Conservation (phyloP, 495 filamentous ascomycete genomes). For the Sporormia fimetaria region DNA sequence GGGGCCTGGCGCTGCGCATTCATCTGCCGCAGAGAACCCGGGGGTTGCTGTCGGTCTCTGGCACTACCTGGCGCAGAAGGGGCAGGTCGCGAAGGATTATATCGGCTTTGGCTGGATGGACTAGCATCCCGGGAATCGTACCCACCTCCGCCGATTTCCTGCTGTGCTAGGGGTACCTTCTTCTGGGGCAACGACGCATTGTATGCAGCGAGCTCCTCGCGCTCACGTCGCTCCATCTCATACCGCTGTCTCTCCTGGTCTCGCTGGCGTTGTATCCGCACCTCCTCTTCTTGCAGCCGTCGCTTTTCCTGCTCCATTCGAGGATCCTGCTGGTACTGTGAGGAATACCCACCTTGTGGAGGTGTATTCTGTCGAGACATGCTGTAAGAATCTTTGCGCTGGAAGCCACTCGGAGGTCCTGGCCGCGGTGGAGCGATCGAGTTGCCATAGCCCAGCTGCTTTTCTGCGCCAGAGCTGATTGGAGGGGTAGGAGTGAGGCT, state of each 20-base stretch:
- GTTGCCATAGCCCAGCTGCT: conserved; percentile 58
- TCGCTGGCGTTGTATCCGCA: conserved; percentile 38
- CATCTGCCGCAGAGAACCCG: conserved; percentile 37
- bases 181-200: conserved; percentile 76
- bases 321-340: conserved; percentile 24
- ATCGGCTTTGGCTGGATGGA: conserved; percentile 41
- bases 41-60: conserved; percentile 35
- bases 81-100: conserved; percentile 67
- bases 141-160: conserved; percentile 56
- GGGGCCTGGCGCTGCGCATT: conserved; percentile 49
- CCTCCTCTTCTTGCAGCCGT: conserved; percentile 40
- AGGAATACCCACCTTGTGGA: conserved; percentile 9
- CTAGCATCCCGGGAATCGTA: conserved; percentile 34
- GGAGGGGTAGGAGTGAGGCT: conserved; percentile 59
- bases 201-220: conserved; percentile 68
- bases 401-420: conserved; percentile 43
- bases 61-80: conserved; percentile 47
- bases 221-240: conserved; percentile 46
- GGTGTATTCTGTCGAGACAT: conserved; percentile 23
- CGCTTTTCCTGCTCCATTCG: conserved; percentile 31
- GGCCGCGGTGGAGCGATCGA: conserved; percentile 71
- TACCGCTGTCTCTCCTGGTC: conserved; percentile 34
- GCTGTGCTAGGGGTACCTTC: conserved; percentile 66
- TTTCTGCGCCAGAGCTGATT: conserved; percentile 44
- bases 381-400: conserved; percentile 38